phyloP scores from a whole-genome alignment of 345 rosid genomes.

The Gossypium mustelinum region DNA sequence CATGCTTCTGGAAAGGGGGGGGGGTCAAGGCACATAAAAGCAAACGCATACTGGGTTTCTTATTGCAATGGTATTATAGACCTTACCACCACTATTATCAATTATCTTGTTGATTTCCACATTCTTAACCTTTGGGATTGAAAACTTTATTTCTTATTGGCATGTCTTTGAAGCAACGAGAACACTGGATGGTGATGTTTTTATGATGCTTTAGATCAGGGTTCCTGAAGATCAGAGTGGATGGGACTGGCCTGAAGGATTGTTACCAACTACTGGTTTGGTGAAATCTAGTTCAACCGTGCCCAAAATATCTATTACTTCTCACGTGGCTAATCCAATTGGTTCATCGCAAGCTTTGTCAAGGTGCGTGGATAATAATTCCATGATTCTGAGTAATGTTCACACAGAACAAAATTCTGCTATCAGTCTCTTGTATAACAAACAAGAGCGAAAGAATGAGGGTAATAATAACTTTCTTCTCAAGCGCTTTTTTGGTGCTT shows the following conservation, averaged over 20 bases:
- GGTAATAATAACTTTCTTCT: constrained; percentile 23
- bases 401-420: constrained; percentile 14
- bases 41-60: background rate
- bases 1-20: background rate
- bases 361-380: constrained; percentile 18
- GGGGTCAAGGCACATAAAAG: background rate
- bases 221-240: constrained; percentile 58
- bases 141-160: constrained; percentile 48
- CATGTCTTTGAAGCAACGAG: constrained; percentile 61
- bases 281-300: constrained; percentile 30
- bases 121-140: constrained; percentile 31
- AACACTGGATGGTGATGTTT: constrained; percentile 70
- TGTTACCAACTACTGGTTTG: constrained; percentile 38
- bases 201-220: constrained; percentile 68
- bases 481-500: constrained; percentile 24
- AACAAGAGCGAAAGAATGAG: constrained; percentile 23
- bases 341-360: constrained; percentile 27
- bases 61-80: background rate
- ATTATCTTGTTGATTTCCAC: constrained; percentile 7
- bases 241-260: constrained; percentile 64
- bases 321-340: constrained; percentile 30
- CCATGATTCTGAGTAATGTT: constrained; percentile 14
- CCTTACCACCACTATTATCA: background rate
- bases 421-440: constrained; percentile 22
- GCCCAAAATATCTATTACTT: constrained; percentile 22